Conservation (phyloP, 768 basidiomycete genomes). For the Boletellus ananiceps region DNA sequence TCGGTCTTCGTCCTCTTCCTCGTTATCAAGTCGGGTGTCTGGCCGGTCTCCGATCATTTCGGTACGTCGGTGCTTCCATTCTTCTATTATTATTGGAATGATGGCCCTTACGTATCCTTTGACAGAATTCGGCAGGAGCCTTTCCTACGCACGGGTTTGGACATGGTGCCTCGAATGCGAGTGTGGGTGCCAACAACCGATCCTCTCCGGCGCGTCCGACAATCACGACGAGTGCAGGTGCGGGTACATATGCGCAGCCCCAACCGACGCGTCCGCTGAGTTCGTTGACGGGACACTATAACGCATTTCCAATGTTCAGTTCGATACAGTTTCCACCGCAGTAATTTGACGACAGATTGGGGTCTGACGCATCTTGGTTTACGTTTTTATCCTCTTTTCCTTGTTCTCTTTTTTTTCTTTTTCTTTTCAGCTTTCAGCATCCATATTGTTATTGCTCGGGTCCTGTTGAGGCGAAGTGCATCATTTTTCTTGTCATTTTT, state of each 20-base stretch:
- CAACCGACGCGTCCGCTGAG: conserved; percentile 19
- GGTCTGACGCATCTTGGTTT: background rate
- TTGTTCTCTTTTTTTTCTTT: background rate
- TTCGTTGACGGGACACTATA: conserved; percentile 13
- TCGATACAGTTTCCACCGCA: conserved; percentile 24
- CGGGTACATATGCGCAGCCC: conserved; percentile 21
- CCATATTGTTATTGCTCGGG: conserved; percentile 23
- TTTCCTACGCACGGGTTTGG: conserved; percentile 15
- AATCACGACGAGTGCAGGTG: conserved; percentile 5
- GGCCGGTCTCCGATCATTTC: conserved; percentile 28
- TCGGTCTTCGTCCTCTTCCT: conserved; percentile 31
- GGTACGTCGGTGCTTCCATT: conserved; percentile 14
- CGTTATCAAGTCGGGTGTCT: conserved; percentile 31
- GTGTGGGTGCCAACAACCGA: conserved; percentile 9
- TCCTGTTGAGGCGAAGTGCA: conserved; percentile 5
- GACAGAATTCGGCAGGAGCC: conserved; percentile 22
- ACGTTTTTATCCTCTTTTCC: no score
- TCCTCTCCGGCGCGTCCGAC: conserved; percentile 20
- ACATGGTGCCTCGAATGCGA: conserved; percentile 9
- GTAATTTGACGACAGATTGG: background rate
- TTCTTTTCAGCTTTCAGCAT: background rate
- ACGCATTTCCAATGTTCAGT: conserved; percentile 17
- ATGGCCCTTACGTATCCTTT: conserved; percentile 5
- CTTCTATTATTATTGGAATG: conserved; percentile 4
- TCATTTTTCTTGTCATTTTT: background rate